A percentile compares a stretch with the other conserved stretches of the same genome.
Conservation (phyloP, 768 basidiomycete genomes). For the Sporobolomyces pararoseus region DNA sequence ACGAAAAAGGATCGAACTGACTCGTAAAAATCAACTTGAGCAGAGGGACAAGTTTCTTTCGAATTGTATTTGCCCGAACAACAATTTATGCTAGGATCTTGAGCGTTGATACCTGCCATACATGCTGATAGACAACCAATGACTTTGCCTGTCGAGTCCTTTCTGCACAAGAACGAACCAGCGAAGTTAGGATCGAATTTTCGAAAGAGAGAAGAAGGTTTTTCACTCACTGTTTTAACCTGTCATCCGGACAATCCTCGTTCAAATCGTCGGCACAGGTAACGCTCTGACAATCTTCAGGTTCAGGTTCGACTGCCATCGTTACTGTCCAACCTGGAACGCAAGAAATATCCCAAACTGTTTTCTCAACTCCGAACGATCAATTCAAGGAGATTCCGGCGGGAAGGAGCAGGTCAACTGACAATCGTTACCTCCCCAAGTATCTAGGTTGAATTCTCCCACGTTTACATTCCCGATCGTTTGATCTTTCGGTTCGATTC, state of each 20-base stretch:
- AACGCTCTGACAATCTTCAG: conserved; percentile 22
- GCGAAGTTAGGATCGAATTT: no score
- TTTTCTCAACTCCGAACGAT: no score
- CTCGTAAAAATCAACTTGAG: conserved; percentile 19
- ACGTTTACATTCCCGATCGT: conserved; percentile 9
- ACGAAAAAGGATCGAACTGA: no score
- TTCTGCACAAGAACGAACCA: background rate
- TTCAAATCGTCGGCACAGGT: conserved; percentile 15
- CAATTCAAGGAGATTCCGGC: no score
- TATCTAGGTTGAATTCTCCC: conserved; percentile 23
- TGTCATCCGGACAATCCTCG: conserved; percentile 18
- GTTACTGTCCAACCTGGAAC: conserved; percentile 22
- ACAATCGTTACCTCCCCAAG: conserved; percentile 23
- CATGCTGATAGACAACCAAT: conserved; percentile 20
- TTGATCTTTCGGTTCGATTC: conserved; percentile 1
- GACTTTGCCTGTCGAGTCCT: conserved; percentile 13
- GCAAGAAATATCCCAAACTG: conserved; percentile 18
- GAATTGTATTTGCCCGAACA: conserved; percentile 22
- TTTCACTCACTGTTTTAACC: conserved; percentile 20
- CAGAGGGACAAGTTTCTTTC: background rate
- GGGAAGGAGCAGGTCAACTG: background rate
- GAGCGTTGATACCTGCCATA: conserved; percentile 15
- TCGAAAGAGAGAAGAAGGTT: background rate
- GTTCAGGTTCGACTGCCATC: conserved; percentile 13
- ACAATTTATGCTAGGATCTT: conserved; percentile 22